These are phyloP conservation scores for Aspergillus homomorphus DNA, from an alignment of 495 filamentous ascomycete species.

Conservation along the genomic window DNA sequence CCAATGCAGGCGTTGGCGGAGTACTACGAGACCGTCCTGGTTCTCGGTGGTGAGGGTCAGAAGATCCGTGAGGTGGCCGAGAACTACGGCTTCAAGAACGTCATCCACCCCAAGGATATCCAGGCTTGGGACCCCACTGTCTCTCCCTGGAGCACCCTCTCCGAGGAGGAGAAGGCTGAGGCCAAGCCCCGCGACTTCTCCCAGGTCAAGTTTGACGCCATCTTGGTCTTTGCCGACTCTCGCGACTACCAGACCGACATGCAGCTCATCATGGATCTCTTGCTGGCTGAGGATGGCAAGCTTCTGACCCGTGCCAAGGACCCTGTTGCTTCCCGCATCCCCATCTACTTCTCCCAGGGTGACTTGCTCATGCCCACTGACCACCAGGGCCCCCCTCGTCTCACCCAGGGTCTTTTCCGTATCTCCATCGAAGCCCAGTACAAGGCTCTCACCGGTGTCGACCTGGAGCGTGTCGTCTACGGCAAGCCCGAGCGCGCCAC, in stretches of 20 bases:
- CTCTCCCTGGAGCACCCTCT: slow-evolving; percentile 77
- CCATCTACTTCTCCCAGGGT: slow-evolving; percentile 74
- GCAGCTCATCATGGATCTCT: slow-evolving; percentile 80
- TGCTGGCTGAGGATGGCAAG: slow-evolving; percentile 70
- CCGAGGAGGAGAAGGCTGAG: slow-evolving; percentile 60
- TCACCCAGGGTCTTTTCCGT: slow-evolving; percentile 74
- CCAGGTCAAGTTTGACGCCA: slow-evolving; percentile 74
- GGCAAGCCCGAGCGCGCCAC: slow-evolving; percentile 78
- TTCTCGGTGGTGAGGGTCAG: slow-evolving; percentile 84
- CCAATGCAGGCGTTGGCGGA: slow-evolving; percentile 86
- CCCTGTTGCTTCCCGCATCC: slow-evolving; percentile 64
- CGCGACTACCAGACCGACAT: slow-evolving; percentile 81
- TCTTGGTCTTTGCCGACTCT: slow-evolving; percentile 79
- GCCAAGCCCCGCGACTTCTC: slow-evolving; percentile 66
- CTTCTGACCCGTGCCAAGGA: slow-evolving; percentile 65
- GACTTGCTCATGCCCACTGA: slow-evolving; percentile 75
- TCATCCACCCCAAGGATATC: slow-evolving; percentile 86
- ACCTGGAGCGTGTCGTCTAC: slow-evolving; percentile 80
- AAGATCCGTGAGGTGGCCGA: slow-evolving; percentile 83
- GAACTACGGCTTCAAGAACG: slow-evolving; percentile 84
- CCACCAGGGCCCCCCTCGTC: slow-evolving; percentile 64
- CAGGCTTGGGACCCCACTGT: slow-evolving; percentile 78
- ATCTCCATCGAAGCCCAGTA: slow-evolving; percentile 77
- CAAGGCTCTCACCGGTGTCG: slow-evolving; percentile 67
- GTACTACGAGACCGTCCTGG: slow-evolving; percentile 79